Evolutionary conservation across 2,329 filamentous ascomycete species (phyloP).

Genomic region (Verticillium dahliae): DNA sequence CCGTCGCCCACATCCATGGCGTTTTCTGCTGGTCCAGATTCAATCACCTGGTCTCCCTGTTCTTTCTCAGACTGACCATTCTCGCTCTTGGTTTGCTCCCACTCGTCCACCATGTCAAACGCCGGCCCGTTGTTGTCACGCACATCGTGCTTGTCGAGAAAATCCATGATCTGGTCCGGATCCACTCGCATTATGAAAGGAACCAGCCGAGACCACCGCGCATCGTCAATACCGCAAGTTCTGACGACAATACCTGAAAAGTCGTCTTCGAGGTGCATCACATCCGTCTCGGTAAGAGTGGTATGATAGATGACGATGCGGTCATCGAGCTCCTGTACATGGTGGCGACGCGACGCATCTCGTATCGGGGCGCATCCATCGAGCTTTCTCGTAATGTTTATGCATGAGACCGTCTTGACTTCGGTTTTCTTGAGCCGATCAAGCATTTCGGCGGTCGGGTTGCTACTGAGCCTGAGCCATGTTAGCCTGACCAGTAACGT

Average conservation of each 20-base stretch:
- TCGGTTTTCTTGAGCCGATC: neutral
- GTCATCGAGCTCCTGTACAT: neutral
- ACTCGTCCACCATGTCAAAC: neutral
- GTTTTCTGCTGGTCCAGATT: too few relatives aligned
- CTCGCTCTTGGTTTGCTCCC: neutral
- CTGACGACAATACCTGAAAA: neutral
- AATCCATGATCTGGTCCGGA: neutral
- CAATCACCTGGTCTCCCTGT: too few relatives aligned
- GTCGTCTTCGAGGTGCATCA: neutral
- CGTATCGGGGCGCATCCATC: neutral
- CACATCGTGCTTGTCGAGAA: neutral
- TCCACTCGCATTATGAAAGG: neutral
- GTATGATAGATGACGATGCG: neutral
- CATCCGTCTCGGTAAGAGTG: neutral
- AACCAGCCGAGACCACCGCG: neutral
- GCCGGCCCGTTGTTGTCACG: neutral
- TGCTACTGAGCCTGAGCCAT: neutral
- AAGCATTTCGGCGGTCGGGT: neutral
- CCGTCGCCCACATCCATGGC: neutral
- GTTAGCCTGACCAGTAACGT: neutral
- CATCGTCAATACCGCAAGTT: neutral
- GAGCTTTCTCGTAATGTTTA: neutral
- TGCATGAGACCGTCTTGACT: neutral
- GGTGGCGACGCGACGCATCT: neutral
- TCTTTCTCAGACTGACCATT: too few relatives aligned